Evolutionary conservation across 2,329 filamentous ascomycete genomes (phyloP).

Genomic region (Pestalotiopsis sp.): DNA sequence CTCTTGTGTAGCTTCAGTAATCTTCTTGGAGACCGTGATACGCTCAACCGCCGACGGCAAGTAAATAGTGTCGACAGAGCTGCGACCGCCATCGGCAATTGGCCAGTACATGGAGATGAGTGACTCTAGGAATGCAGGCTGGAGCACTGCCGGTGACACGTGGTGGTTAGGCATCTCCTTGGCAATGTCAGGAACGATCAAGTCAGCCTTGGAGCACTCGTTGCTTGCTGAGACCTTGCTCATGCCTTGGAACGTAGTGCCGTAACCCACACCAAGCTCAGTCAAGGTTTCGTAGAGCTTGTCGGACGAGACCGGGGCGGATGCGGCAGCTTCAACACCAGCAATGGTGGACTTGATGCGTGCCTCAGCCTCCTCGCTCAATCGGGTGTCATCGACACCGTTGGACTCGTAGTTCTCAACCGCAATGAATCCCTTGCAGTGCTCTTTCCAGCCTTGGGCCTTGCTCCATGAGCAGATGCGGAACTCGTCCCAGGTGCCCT

Average conservation of each 20-base stretch:
- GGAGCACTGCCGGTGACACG: constrained; percentile 35
- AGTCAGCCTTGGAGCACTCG: constrained; percentile 35
- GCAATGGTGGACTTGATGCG: constrained; percentile 33
- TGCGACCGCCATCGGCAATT: constrained; percentile 33
- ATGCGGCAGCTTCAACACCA: constrained; percentile 30
- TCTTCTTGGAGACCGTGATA: constrained; percentile 37
- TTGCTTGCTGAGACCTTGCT: constrained; percentile 45
- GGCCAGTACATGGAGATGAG: constrained; percentile 46
- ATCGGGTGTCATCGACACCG: constrained; percentile 42
- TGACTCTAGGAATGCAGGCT: constrained; percentile 43
- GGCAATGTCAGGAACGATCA: constrained; percentile 38
- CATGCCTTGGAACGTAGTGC: constrained; percentile 54
- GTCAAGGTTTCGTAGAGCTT: constrained; percentile 50
- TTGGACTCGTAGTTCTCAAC: constrained; percentile 40
- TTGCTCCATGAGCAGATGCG: constrained; percentile 56
- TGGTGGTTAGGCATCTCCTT: constrained; percentile 43
- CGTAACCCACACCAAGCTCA: constrained; percentile 52
- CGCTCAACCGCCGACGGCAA: constrained; percentile 44
- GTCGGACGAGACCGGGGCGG: constrained; percentile 31
- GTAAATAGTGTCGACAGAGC: constrained; percentile 39
- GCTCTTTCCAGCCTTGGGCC: constrained; percentile 58
- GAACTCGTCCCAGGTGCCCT: constrained; percentile 58
- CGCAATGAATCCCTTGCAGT: constrained; percentile 57
- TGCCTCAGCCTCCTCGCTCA: constrained; percentile 29
- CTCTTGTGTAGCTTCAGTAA: constrained; percentile 28